phyloP scores from a whole-genome alignment of 2,329 filamentous ascomycete species.

The Sporothrix curviconia region DNA sequence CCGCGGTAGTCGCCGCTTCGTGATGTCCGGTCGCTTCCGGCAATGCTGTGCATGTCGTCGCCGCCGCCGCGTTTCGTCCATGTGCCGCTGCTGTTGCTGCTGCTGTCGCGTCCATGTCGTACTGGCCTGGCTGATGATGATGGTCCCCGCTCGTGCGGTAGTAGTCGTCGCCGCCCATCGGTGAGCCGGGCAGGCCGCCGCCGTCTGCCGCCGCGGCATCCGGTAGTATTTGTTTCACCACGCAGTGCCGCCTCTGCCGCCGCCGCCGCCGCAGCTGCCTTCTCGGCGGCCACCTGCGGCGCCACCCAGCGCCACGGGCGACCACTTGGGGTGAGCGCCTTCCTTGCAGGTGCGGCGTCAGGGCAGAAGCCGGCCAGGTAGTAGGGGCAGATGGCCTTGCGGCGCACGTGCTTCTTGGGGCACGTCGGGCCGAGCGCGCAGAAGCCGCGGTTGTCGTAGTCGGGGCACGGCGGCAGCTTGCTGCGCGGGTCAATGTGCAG shows the following conservation, averaged over 20 bases:
- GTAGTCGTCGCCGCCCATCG: conserved; percentile 4
- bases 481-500: conserved; percentile 81
- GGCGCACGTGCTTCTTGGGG: conserved; percentile 80
- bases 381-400: conserved; percentile 65
- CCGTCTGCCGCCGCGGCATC: neutral
- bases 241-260: conserved; percentile 23
- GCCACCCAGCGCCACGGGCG: conserved; percentile 48
- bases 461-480: conserved; percentile 72
- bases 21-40: conserved; percentile 12
- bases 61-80: conserved; percentile 24
- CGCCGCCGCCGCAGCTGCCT: conserved; percentile 9
- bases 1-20: conserved; percentile 7
- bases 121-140: neutral
- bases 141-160: conserved; percentile 6
- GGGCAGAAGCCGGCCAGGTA: conserved; percentile 95
- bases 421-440: conserved; percentile 85
- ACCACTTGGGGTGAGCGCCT: conserved; percentile 76
- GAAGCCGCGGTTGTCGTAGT: conserved; percentile 92
- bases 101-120: neutral
- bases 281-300: conserved; percentile 13
- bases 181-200: neutral
- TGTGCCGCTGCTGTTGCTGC: conserved; percentile 19
- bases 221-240: neutral
- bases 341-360: conserved; percentile 67
- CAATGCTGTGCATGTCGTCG: conserved; percentile 15